These are phyloP conservation scores for Brassica cretica DNA, from an alignment of 345 rosid genomes.

Conservation along the genomic window DNA sequence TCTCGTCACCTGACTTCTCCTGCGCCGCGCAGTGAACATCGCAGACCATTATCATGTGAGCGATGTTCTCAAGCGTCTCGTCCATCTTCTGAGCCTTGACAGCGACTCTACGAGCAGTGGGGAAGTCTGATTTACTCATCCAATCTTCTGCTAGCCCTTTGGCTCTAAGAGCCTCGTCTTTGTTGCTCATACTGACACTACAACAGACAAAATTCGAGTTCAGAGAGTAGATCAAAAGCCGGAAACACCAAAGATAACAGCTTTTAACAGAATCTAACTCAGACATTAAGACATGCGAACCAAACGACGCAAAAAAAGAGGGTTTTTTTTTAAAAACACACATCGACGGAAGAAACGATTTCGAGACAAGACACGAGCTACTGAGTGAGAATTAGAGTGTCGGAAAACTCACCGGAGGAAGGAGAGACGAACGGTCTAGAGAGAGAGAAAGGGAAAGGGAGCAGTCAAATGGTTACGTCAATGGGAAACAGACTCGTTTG, in stretches of 20 bases:
- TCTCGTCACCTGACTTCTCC: slow-evolving; percentile 63
- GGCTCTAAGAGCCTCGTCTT: slow-evolving; percentile 89
- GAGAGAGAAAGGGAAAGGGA: not conserved
- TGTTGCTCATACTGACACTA: slow-evolving; percentile 62
- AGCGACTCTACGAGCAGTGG: slow-evolving; percentile 62
- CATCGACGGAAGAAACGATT: slow-evolving; percentile 7
- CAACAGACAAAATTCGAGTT: not conserved
- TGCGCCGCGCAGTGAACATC: slow-evolving; percentile 79
- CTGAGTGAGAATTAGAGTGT: not conserved
- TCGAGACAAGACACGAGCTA: not conserved
- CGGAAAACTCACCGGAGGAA: slow-evolving; percentile 31
- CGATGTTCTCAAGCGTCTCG: slow-evolving; percentile 55
- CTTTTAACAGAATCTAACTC: not conserved
- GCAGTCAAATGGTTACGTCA: slow-evolving; percentile 29
- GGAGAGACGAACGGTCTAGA: not conserved
- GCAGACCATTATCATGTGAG: slow-evolving; percentile 75
- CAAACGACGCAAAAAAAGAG: not conserved
- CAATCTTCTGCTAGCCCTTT: slow-evolving; percentile 61
- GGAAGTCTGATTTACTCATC: slow-evolving; percentile 63
- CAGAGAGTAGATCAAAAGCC: not conserved
- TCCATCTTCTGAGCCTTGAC: slow-evolving; percentile 69
- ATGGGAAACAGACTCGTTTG: slow-evolving; percentile 25
- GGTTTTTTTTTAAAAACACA: not conserved
- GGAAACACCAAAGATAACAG: not conserved
- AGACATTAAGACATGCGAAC: slow-evolving; percentile 1